Conservation (phyloP, 2,329 filamentous ascomycete species). For the Dactylellina leptospora region DNA sequence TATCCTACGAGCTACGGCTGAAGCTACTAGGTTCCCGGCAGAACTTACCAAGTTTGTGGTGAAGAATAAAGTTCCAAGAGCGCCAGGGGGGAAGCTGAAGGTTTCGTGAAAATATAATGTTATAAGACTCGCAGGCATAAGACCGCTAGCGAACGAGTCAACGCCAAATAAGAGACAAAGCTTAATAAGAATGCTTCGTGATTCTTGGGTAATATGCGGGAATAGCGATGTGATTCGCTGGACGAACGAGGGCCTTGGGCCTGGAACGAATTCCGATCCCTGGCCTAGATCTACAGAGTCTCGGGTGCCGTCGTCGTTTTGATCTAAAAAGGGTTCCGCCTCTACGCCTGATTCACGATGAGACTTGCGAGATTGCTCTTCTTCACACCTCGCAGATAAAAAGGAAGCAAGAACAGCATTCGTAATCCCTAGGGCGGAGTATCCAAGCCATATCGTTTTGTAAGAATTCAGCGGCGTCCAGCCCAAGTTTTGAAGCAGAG, state of each 20-base stretch:
- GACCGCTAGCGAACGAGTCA: conserved; percentile 60
- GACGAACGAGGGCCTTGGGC: conserved; percentile 58
- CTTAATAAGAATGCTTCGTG: conserved; percentile 69
- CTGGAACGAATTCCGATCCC: neutral
- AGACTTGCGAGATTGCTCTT: conserved; percentile 32
- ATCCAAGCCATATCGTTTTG: conserved; percentile 69
- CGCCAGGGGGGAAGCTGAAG: conserved; percentile 64
- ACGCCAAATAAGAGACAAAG: conserved; percentile 72
- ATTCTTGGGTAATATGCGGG: conserved; percentile 68
- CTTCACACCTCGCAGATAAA: conserved; percentile 66
- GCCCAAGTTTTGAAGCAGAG: conserved; percentile 63
- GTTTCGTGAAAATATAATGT: conserved; percentile 67
- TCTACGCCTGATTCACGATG: conserved; percentile 7
- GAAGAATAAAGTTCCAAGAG: conserved; percentile 68
- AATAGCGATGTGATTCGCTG: conserved; percentile 57
- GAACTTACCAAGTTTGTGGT: conserved; percentile 66
- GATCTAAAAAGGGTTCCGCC: conserved; percentile 30
- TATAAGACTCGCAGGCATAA: conserved; percentile 58
- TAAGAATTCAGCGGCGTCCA: conserved; percentile 67
- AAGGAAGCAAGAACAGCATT: conserved; percentile 64
- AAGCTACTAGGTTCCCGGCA: conserved; percentile 66
- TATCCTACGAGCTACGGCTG: conserved; percentile 67
- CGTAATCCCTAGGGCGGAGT: conserved; percentile 66
- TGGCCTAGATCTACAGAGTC: conserved; percentile 17
- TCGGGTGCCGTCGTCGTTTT: neutral